Evolutionary conservation across 495 filamentous ascomycete genomes (phyloP).

Genomic region (Penicillium lividum): DNA sequence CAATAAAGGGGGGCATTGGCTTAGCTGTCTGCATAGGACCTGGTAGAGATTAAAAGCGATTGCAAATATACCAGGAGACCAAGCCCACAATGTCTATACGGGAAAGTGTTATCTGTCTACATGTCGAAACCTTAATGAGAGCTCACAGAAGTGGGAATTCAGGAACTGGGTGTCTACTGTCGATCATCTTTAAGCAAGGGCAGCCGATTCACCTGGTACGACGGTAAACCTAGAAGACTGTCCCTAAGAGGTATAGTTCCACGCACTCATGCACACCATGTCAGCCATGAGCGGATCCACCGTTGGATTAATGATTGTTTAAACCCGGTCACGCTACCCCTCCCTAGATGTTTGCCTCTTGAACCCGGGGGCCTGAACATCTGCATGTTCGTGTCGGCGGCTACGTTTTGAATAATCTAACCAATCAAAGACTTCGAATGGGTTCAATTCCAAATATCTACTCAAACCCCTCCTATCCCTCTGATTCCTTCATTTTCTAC

Average conservation of each 20-base stretch:
- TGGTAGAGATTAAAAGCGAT: neutral
- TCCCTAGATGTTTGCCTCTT: neutral
- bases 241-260: neutral
- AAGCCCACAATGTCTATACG: neutral
- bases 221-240: neutral
- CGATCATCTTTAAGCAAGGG: neutral
- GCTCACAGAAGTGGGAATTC: neutral
- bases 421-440: too few relatives aligned
- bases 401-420: too few relatives aligned
- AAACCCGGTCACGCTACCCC: neutral
- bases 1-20: too few relatives aligned
- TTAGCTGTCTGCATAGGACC: neutral
- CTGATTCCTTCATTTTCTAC: too few relatives aligned
- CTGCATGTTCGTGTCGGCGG: too few relatives aligned
- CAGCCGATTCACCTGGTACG: neutral
- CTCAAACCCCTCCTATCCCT: too few relatives aligned
- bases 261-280: neutral
- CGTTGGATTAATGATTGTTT: neutral
- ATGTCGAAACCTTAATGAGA: neutral
- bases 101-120: neutral
- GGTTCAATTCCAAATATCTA: too few relatives aligned
- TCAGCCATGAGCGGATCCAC: neutral
- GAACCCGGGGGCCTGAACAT: too few relatives aligned
- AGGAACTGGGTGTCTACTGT: neutral
- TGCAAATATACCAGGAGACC: neutral